A percentile compares a stretch with the other conserved stretches of the same genome.
These are phyloP conservation scores for Bimuria novae-zelandiae DNA, from an alignment of 2,329 filamentous ascomycete species.

Conservation along the genomic window DNA sequence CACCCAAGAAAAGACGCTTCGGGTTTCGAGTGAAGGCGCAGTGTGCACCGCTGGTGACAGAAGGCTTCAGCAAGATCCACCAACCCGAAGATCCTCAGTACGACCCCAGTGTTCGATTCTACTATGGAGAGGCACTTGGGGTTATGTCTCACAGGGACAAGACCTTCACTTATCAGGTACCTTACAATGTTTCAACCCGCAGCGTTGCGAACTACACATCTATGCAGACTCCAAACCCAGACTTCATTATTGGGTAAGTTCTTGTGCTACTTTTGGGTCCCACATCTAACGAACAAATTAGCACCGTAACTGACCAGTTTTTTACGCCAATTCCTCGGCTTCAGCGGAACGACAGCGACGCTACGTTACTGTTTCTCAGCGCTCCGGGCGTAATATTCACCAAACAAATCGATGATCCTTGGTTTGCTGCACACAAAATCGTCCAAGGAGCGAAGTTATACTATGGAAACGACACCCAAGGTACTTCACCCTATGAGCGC, in stretches of 20 bases:
- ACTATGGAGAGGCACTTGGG: conserved; percentile 6
- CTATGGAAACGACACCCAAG: neutral
- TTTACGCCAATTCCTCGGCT: conserved; percentile 33
- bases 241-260: neutral
- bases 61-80: conserved; percentile 17
- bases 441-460: no score
- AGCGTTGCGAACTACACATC: neutral
- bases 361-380: conserved; percentile 37
- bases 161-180: conserved; percentile 11
- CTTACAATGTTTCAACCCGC: neutral
- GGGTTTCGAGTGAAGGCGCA: conserved; percentile 20
- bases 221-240: neutral
- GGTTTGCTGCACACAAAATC: conserved; percentile 35
- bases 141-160: neutral
- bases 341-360: conserved; percentile 32
- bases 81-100: conserved; percentile 6
- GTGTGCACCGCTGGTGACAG: conserved; percentile 27
- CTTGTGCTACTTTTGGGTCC: neutral
- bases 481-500: conserved; percentile 1
- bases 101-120: conserved; percentile 4
- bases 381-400: conserved; percentile 32
- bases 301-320: neutral
- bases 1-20: conserved; percentile 21
- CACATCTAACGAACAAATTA: neutral
- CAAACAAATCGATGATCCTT: conserved; percentile 34